Evolutionary conservation across 768 basidiomycete species (phyloP), one percentile per base, ranked within the genome.

Genomic region (Piloderma croceum): DNA sequence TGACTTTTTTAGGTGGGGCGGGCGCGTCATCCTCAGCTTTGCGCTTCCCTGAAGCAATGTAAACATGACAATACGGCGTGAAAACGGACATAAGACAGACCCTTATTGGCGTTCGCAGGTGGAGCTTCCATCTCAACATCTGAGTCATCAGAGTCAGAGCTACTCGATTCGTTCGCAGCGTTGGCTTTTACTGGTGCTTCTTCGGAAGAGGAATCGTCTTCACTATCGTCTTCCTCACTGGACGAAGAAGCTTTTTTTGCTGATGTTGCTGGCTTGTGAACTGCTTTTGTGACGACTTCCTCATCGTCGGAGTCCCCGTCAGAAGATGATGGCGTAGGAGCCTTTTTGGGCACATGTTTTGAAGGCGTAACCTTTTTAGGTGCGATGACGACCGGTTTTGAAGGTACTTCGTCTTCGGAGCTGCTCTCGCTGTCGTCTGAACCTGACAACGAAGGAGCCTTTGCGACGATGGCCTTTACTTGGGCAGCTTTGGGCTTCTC

Each of bases 1-100:
- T 96, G 51, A 70, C 74, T 65, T 94, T 94, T 74, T 97, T 94
- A 25, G 76, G 62, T 29, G 81, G 72, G 11, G 71, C 72, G 32
- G 74, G 65, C 15, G 63, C 64, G 20, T 76, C 76, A 17, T 74
- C 76, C 20, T 79, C 77, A 21, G 86, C 88, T 65, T 93, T 93
- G 52, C 91, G 83, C 65, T 94, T 94, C 45, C 75, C 81, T 72
- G 50, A 18, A 45, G 21, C n/a, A n/a, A n/a, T 31, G 36, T 46
- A 43, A 31, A 11, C 7, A 10, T 13, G 20, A n/a, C 22, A 41
- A 50, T 31, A 34, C 23, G 24, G 32, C 21, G 36, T 36, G 32
- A 27, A 44, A 22, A 25, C 38, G 22, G 7, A 20, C 22, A 36
- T 13, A 49, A 17, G 29, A 55, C 53, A 25, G 32, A 75, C 75